phyloP scores from a whole-genome alignment of 352 stramenopile genomes.

The Pythium volutum region DNA sequence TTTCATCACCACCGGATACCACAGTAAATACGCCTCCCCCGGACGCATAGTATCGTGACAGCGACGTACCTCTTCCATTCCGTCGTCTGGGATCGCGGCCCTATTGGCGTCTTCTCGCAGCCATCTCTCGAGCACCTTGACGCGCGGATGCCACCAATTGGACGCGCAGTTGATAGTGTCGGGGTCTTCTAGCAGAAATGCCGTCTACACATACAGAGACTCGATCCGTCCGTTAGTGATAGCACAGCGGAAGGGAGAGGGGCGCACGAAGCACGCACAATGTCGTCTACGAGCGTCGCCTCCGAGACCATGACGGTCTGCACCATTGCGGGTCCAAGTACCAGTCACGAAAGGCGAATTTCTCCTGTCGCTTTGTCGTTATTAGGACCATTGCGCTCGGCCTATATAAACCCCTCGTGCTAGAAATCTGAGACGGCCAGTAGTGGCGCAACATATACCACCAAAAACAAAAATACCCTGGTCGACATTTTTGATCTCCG shows the following conservation, averaged over 20 bases:
- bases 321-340: constrained; percentile 31
- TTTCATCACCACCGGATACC: background rate
- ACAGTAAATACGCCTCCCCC: background rate
- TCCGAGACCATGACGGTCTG: constrained; percentile 56
- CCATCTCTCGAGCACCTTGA: constrained; percentile 72
- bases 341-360: background rate
- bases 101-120: constrained; percentile 57
- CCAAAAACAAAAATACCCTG: constrained; percentile 6
- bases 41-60: no score
- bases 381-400: background rate
- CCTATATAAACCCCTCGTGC: background rate
- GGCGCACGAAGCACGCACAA: constrained; percentile 34
- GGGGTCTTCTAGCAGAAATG: constrained; percentile 52
- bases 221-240: background rate
- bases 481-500: background rate
- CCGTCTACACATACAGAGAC: constrained; percentile 28
- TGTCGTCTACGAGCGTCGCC: constrained; percentile 42
- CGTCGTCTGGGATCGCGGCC: constrained; percentile 60
- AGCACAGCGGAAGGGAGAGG: background rate
- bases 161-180: constrained; percentile 29
- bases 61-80: constrained; percentile 65
- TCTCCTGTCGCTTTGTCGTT: background rate
- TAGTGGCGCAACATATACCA: no score
- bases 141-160: constrained; percentile 70
- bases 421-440: no score